Evolutionary conservation across 805 yeast species (phyloP).

Genomic region (Candida dajiaensis): DNA sequence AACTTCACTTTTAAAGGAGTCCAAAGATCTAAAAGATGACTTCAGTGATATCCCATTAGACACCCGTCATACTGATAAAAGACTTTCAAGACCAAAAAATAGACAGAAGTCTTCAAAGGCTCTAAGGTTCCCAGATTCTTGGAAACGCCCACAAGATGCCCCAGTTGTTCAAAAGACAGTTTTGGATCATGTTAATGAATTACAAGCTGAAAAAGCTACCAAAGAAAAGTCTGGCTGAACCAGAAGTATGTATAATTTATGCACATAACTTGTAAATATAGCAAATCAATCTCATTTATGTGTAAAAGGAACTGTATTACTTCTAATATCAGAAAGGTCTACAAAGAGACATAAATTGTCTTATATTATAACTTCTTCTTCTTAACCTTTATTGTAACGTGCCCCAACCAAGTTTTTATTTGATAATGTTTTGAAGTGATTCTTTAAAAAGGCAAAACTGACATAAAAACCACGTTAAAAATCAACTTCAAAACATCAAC

Average conservation of each 20-base stretch:
- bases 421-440: neutral
- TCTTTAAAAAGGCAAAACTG: conserved; percentile 26
- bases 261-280: neutral
- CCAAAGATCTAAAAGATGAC: conserved; percentile 57
- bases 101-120: conserved; percentile 29
- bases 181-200: conserved; percentile 15
- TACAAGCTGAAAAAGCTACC: neutral
- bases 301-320: too few species aligned
- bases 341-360: too few species aligned
- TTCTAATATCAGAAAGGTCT: too few species aligned
- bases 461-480: neutral
- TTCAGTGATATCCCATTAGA: conserved; percentile 81
- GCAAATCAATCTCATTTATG: neutral
- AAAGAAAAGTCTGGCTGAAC: neutral
- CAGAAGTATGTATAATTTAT: neutral
- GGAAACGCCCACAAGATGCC: conserved; percentile 74
- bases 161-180: conserved; percentile 36
- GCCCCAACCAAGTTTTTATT: neutral
- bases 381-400: too few species aligned
- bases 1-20: conserved; percentile 52
- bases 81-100: conserved; percentile 32
- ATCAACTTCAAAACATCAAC: neutral
- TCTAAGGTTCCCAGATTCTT: conserved; percentile 64
- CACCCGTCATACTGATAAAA: conserved; percentile 56
- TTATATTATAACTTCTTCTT: too few species aligned